Percentiles rank a stretch among this genome's conserved stretches.
phyloP scores from a whole-genome alignment of 306 rosid species.

The Macrotyloma uniflorum region DNA sequence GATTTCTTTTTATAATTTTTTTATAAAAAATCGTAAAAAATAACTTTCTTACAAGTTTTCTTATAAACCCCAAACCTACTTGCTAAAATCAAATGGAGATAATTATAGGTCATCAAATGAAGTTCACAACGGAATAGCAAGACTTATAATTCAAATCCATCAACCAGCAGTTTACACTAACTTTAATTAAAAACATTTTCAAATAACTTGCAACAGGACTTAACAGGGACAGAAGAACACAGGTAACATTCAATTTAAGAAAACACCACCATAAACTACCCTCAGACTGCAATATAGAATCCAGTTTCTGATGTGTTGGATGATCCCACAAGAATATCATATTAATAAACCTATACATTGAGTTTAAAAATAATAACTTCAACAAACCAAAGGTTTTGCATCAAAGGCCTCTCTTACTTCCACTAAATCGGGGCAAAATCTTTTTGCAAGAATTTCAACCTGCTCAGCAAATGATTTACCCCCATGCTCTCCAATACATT shows the following conservation, averaged over 20 bases:
- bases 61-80: too few species aligned
- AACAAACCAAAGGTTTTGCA: conserved; percentile 48
- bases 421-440: conserved; percentile 58
- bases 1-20: too few species aligned
- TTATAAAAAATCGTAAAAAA: too few species aligned
- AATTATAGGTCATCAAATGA: neutral
- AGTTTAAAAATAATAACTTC: conserved; percentile 26
- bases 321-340: conserved; percentile 6
- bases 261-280: neutral
- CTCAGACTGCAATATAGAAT: neutral
- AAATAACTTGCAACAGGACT: neutral
- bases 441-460: conserved; percentile 66
- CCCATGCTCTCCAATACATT: conserved; percentile 57
- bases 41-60: too few species aligned
- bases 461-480: conserved; percentile 71
- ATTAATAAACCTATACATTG: neutral
- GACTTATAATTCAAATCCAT: neutral
- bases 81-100: too few species aligned
- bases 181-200: neutral
- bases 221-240: neutral
- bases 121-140: neutral
- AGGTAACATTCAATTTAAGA: neutral
- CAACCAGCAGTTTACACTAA: neutral
- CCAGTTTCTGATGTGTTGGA: neutral
- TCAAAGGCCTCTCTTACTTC: conserved; percentile 67